Evolutionary conservation across 805 yeast species (phyloP).

Genomic region (Starmerella geochares): DNA sequence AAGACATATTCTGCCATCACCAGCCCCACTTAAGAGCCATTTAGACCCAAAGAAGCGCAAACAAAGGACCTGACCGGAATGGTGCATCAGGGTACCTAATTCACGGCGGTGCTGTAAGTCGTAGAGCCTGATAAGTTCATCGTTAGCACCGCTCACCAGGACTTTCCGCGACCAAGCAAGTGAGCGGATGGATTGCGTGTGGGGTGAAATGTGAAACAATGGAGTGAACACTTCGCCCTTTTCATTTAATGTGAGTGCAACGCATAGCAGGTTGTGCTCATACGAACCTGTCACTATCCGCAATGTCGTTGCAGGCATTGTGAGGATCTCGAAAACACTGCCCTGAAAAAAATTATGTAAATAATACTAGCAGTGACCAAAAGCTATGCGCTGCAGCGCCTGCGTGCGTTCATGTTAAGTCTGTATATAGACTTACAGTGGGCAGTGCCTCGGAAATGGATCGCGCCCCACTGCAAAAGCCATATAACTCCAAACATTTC

Average conservation of each 20-base stretch:
- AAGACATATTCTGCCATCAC: slow-evolving; percentile 76
- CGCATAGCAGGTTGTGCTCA: slow-evolving; percentile 82
- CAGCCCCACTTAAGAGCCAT: slow-evolving; percentile 86
- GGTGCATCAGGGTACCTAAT: slow-evolving; percentile 79
- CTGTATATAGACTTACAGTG: no score
- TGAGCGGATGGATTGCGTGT: slow-evolving; percentile 74
- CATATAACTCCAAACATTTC: no score
- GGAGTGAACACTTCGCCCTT: slow-evolving; percentile 59
- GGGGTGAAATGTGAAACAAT: slow-evolving; percentile 92
- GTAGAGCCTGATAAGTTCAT: slow-evolving; percentile 87
- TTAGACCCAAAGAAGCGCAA: slow-evolving; percentile 50
- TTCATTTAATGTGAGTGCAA: slow-evolving; percentile 54
- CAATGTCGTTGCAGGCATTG: slow-evolving; percentile 29
- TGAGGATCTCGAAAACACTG: slow-evolving; percentile 1
- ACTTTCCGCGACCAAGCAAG: slow-evolving; percentile 75
- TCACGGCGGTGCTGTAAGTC: slow-evolving; percentile 91
- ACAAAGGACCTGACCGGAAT: slow-evolving; percentile 76
- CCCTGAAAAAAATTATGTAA: slow-evolving; percentile 5
- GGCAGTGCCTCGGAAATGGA: no score
- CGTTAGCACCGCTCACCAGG: slow-evolving; percentile 87
- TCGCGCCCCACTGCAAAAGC: no score
- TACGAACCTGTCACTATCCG: slow-evolving; percentile 90
- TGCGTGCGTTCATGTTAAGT: no score
- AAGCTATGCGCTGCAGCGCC: no score
- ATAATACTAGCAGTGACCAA: slow-evolving; percentile 4